Base-by-base conservation (phyloP, 192 early-diverging fungal species). In the Backusella morwellensis region DNA sequence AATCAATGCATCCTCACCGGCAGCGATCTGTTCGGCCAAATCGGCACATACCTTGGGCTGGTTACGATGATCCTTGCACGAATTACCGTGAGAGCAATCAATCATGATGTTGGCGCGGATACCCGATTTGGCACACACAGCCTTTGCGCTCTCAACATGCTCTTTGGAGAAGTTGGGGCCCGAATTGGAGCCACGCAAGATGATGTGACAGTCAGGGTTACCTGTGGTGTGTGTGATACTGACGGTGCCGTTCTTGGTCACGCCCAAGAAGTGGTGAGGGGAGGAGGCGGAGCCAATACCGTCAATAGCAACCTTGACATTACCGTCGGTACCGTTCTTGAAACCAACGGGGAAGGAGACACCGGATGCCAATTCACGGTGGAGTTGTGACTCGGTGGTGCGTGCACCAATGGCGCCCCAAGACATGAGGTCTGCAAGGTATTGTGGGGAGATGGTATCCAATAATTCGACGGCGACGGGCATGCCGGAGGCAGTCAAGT, bases 321-420 rank as follows among this genome's bases (percentile, higher is more conserved):
- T 98, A 54, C 97, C 97, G 76, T 99, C 97, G 5, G 97, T 99
- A 68, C 96, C 95, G 77, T 97, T 98, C 87, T 99, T 99, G 91
- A 99, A 98, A 0, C 97, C 97, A n/a, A 99, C 92, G 9, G 97
- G 96, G 89, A 97, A 95, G 56, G 95, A 97, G 17, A 95, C 90
- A 12, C 97, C 97, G 2, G 94, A 95, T 6, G 97, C 95, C 42
- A 99, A 88, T 81, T 99, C 97, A 67, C 97, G 90, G 82, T 99
- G 96, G 34, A 97, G 85, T 80, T 99, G 97, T 72, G 93, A 96
- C 81, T 97, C 96, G 19, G 97, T 99, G 2, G 97, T 99, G 54
- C 97, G 88, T 26, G 97, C 97, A 36, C 97, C 97, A 77, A 99
- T 98, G 12, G 97, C 97, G 38, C 96, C 97, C 97, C 97, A 99